Base-by-base conservation (phyloP, 164 flowering plant genomes). In the Berberis thunbergii region DNA sequence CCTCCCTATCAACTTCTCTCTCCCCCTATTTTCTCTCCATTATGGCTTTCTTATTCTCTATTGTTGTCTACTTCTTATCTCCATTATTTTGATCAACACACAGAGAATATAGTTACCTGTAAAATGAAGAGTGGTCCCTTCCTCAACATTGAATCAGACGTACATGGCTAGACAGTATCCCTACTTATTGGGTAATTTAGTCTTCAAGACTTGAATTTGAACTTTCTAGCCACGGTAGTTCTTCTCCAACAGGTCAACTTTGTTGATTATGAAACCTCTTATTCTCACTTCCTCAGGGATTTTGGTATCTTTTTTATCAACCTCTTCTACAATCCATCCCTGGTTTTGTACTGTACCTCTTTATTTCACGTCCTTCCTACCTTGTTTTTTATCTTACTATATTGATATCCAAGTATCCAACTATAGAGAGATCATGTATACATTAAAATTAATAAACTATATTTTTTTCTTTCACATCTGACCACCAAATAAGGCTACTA, bases 251-350 rank as follows among this genome's bases (percentile, higher is more conserved):
- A 88, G 91, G 70, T 84, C 95, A 6, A 79, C 67, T 74, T 88
- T 90, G 60, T 83, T 79, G 63, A 93, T 73, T 65, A 66, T 79
- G 78, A 93, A 93, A 46, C 98, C 97, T 63, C 98, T 76, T 46
- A 76, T 93, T 63, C 97, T 75, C 44, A 87, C 59, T 77, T 84
- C 89, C 63, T 93, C 98, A 1, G 92, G 86, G 7, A 73, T 60
- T 9, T 88, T 79, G 43, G 75, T 68, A 64, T 88, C 95, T 64
- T 78, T 90, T 68, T 81, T 74, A 62, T 90, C 88, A 12, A 88
- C 88, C 43, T 67, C 74, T 71, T 88, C 86, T 11, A 93, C 67
- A 43, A 60, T 61, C 95, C 96, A 93, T 2, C 98, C 95, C 59
- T 83, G 77, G 81, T 93, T 93, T 50, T 82, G 80, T 45, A 93